phyloP scores from a whole-genome alignment of 2,329 filamentous ascomycete genomes.

The Herpotrichia juniperi region DNA sequence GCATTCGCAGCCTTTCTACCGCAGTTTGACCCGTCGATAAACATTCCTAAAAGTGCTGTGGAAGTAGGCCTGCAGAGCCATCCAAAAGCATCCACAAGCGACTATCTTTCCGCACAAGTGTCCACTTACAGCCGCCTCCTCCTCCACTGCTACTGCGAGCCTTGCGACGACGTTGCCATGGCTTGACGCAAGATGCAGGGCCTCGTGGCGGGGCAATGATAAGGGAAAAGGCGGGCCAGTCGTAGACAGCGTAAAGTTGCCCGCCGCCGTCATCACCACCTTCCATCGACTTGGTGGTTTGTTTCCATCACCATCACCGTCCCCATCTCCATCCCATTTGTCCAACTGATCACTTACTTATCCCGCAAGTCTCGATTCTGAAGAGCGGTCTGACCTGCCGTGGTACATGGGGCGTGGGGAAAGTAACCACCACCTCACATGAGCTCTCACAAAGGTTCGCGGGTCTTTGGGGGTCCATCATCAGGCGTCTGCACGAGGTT shows the following conservation, averaged over 20 bases:
- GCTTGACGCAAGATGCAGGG: constrained; percentile 14
- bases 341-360: constrained; percentile 7
- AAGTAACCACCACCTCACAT: constrained; percentile 11
- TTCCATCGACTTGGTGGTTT: background rate
- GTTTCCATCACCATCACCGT: background rate
- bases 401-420: constrained; percentile 13
- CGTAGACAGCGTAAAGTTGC: constrained; percentile 11
- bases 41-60: too few relatives aligned
- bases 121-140: background rate
- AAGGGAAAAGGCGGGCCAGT: constrained; percentile 23
- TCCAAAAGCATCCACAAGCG: background rate
- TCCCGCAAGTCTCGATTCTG: constrained; percentile 10
- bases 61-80: background rate
- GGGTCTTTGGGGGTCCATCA: background rate
- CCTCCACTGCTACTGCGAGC: background rate
- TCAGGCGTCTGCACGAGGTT: background rate
- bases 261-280: constrained; percentile 28
- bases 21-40: too few relatives aligned
- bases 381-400: constrained; percentile 1
- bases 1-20: background rate
- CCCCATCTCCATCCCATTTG: background rate
- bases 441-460: constrained; percentile 5
- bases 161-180: constrained; percentile 11
- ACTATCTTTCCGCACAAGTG: background rate
- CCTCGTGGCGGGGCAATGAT: constrained; percentile 33